These are phyloP conservation scores for Hypomontagnella submonticulosa DNA, from an alignment of 495 filamentous ascomycete genomes.

Conservation along the genomic window DNA sequence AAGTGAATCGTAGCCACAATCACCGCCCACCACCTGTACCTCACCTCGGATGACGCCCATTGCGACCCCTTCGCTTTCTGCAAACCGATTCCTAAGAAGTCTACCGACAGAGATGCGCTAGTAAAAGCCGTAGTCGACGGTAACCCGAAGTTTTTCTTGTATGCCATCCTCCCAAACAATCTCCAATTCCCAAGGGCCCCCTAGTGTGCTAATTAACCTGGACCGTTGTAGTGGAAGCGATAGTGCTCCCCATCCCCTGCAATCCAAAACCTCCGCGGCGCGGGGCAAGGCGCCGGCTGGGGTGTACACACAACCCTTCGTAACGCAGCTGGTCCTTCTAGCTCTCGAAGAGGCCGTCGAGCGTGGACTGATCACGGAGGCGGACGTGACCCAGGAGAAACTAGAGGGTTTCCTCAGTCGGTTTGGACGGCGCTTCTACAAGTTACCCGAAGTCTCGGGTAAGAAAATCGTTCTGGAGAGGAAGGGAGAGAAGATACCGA, in stretches of 20 bases:
- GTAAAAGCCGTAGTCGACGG: conserved; percentile 73
- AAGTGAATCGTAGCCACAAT: conserved; percentile 40
- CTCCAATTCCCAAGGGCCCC: background rate
- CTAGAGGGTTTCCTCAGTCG: conserved; percentile 79
- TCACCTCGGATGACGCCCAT: conserved; percentile 80
- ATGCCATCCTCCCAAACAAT: conserved; percentile 49
- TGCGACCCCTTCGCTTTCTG: conserved; percentile 86
- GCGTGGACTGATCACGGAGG: conserved; percentile 71
- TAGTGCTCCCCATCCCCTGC: conserved; percentile 79
- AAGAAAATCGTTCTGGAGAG: conserved; percentile 71
- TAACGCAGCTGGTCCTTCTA: conserved; percentile 76
- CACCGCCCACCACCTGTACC: conserved; percentile 80
- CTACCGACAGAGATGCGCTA: conserved; percentile 79
- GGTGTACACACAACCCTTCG: conserved; percentile 90
- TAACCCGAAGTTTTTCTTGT: conserved; percentile 84
- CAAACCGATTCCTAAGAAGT: conserved; percentile 82
- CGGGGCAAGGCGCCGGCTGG: conserved; percentile 70
- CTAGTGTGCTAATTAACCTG: conserved; percentile 7
- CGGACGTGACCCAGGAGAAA: conserved; percentile 74
- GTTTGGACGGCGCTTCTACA: conserved; percentile 82
- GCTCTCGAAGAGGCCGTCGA: conserved; percentile 77
- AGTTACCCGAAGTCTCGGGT: conserved; percentile 57
- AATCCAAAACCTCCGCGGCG: conserved; percentile 74
- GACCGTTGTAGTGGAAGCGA: conserved; percentile 60
- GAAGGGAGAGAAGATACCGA: conserved; percentile 66